A percentile compares a stretch with the other conserved stretches of the same genome.
These are phyloP conservation scores for Lepiota venenata DNA, from an alignment of 768 basidiomycete genomes.

Conservation along the genomic window DNA sequence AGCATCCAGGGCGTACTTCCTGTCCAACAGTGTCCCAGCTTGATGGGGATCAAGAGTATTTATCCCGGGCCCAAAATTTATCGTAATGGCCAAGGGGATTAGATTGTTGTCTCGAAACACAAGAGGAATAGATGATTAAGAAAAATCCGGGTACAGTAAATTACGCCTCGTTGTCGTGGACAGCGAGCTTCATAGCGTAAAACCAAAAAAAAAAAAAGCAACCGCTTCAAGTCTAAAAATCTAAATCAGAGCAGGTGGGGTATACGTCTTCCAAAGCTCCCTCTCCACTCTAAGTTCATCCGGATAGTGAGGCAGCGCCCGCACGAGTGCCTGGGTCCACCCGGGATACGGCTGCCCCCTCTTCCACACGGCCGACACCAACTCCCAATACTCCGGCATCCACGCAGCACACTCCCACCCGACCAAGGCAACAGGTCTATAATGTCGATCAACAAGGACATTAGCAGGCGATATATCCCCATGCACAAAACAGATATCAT, in stretches of 20 bases:
- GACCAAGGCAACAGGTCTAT: not conserved
- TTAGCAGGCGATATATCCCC: slow-evolving; percentile 6
- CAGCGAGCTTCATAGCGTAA: no score
- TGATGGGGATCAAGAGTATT: no score
- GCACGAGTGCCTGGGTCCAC: not conserved
- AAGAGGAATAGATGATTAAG: no score
- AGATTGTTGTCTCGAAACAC: no score
- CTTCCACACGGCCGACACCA: not conserved
- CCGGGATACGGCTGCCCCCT: not conserved
- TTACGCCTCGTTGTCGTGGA: no score
- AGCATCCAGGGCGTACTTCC: no score
- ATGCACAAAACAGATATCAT: slow-evolving; percentile 9
- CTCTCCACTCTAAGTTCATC: slow-evolving; percentile 6
- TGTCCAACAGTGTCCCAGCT: no score
- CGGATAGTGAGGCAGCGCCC: slow-evolving; percentile 9
- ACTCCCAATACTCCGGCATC: slow-evolving; percentile 8
- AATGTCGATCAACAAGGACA: not conserved
- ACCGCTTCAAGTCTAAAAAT: no score
- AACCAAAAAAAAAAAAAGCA: no score
- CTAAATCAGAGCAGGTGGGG: not conserved
- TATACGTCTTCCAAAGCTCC: slow-evolving; percentile 13
- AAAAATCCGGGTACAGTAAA: no score
- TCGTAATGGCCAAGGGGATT: no score
- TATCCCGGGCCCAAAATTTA: no score
- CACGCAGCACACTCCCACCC: slow-evolving; percentile 11